Evolutionary conservation across 2,329 filamentous ascomycete species (phyloP).

Genomic region (Arthroderma uncinatum): DNA sequence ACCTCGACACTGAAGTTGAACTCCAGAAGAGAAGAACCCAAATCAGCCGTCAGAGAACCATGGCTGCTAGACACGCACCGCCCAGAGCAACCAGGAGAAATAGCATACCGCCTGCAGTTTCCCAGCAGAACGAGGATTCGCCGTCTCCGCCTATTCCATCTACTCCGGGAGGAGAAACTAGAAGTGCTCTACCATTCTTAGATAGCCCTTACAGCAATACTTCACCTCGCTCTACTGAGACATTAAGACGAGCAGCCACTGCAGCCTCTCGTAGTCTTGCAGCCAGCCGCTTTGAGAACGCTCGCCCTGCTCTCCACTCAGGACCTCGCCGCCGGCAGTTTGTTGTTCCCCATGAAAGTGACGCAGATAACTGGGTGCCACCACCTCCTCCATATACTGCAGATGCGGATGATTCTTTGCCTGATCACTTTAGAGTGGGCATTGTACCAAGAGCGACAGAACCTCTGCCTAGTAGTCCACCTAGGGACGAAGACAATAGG

Average conservation of each 20-base stretch:
- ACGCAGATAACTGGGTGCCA: conserved; percentile 80
- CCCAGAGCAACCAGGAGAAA: conserved; percentile 13
- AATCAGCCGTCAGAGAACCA: conserved; percentile 47
- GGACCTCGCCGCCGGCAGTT: conserved; percentile 39
- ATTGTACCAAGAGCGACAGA: conserved; percentile 23
- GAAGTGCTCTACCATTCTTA: conserved; percentile 44
- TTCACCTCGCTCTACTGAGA: conserved; percentile 58
- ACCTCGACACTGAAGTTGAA: conserved; percentile 67
- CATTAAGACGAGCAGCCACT: conserved; percentile 58
- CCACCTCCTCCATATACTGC: conserved; percentile 63
- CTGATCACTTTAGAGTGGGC: conserved; percentile 27
- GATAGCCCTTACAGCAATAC: conserved; percentile 64
- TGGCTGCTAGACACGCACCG: conserved; percentile 18
- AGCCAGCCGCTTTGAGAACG: conserved; percentile 11
- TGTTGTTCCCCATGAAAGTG: conserved; percentile 72
- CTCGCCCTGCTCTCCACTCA: conserved; percentile 7
- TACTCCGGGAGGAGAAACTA: conserved; percentile 15
- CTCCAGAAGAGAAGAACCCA: conserved; percentile 65
- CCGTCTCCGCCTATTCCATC: conserved; percentile 21
- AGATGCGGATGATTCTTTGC: conserved; percentile 21
- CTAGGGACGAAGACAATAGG: neutral
- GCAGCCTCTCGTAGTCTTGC: conserved; percentile 64
- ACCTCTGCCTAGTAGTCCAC: conserved; percentile 6
- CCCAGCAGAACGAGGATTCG: conserved; percentile 15
- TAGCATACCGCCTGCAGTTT: conserved; percentile 18